A percentile compares a stretch with the other conserved stretches of the same genome.
Evolutionary conservation across 345 rosid genomes (phyloP).

Genomic region (Zanthoxylum bungeanum): DNA sequence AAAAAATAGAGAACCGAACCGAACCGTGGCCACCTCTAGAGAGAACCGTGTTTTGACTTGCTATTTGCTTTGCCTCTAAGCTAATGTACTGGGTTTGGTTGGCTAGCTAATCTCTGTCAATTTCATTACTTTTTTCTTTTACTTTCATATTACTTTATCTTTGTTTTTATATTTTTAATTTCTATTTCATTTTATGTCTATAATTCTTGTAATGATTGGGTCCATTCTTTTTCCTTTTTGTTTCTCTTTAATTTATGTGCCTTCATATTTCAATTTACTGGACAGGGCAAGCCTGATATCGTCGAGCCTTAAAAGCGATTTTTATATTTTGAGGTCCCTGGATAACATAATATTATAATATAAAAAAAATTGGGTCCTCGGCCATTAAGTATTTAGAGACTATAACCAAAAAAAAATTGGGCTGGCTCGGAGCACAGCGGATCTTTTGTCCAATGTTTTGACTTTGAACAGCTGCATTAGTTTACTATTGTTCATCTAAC

Average conservation of each 20-base stretch:
- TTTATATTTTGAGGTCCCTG: too few species aligned
- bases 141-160: neutral
- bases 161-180: too few species aligned
- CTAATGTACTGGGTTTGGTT: constrained; percentile 6
- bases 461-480: neutral
- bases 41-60: neutral
- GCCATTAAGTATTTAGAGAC: too few species aligned
- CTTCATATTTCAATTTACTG: neutral
- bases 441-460: neutral
- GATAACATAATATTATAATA: too few species aligned
- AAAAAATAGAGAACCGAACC: too few species aligned
- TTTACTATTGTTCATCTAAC: neutral
- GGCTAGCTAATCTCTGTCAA: constrained; percentile 4
- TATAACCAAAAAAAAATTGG: too few species aligned
- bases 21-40: too few species aligned
- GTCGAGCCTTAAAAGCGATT: too few species aligned
- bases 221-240: neutral
- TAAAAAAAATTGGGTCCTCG: too few species aligned
- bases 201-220: neutral
- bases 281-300: too few species aligned
- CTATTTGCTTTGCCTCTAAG: constrained; percentile 6
- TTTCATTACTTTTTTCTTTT: neutral
- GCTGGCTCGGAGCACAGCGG: too few species aligned
- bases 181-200: neutral
- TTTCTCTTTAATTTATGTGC: neutral